Evolutionary conservation across 2,329 filamentous ascomycete species (phyloP), one percentile per base, ranked within the genome.

Genomic region (Microdochium nivale): DNA sequence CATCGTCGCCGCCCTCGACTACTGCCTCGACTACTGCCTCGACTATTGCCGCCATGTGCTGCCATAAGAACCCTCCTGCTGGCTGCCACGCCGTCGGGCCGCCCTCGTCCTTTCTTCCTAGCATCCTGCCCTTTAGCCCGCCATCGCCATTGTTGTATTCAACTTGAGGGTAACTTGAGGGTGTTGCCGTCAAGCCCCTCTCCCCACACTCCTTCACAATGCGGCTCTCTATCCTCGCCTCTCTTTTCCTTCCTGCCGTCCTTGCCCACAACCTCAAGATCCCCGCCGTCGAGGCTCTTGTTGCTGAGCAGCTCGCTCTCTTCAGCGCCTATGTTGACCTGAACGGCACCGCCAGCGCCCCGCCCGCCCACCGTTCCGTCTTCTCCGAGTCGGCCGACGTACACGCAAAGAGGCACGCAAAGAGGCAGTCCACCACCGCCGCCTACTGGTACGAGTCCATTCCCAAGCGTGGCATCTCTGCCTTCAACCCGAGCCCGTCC

Each of bases 381-480:
- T 44, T 44, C 19, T 44, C 23, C 40, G 40, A 44, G 40, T 44
- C 40, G n/a, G 40, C 40, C 40, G 40, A 44, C 13, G 40, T 44
- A 13, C n/a, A 44, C 40, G 5, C 10, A 13, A 44, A 23, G 40
- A 16, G 40, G 14, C 40, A 44, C 40, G 5, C 40, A 13, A 44
- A 44, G 40, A 16, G 40, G 14, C 40, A 44, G 40, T 23, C n/a
- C 16, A 21, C 35, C 35, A 40, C 9, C 23, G 19, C 40, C 19
- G 14, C 46, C 5, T 63, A 60, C 51, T 68, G 64, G 65, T 62
- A 65, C 51, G 64, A 64, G 53, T 55, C 58, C 21, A 65, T 69
- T 47, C 52, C 62, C n/a, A 60, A 65, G 32, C 62, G 64, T 52
- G 66, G 66, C 13, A 60, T 67, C 53, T 62, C 66, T 16, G 59